Percentiles rank a stretch among this genome's conserved stretches.
These are phyloP conservation scores for Fraxinus baroniana DNA, from an alignment of 305 asterid genomes.

Conservation along the genomic window DNA sequence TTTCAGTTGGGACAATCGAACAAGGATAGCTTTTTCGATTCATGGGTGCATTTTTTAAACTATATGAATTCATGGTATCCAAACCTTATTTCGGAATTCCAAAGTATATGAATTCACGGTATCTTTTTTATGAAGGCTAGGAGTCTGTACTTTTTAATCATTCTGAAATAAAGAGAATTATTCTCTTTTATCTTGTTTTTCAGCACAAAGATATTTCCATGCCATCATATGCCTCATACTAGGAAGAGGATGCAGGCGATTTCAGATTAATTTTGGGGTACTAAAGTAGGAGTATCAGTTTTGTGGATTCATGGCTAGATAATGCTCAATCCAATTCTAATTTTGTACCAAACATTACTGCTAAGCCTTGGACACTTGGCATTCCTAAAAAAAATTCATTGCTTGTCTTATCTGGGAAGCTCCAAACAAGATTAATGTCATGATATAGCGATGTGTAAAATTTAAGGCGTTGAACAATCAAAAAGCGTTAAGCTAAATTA, in stretches of 20 bases:
- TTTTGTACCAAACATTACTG: not conserved
- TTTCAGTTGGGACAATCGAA: not conserved
- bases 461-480: not conserved
- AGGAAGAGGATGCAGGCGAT: not conserved
- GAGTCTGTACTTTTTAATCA: not conserved
- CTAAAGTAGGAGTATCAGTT: not conserved
- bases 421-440: not conserved
- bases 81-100: not conserved
- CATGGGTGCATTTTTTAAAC: not conserved
- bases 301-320: not conserved
- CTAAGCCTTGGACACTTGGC: not conserved
- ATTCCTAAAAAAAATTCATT: not conserved
- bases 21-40: not conserved
- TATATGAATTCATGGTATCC: not conserved
- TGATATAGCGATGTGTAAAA: not conserved
- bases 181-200: not conserved
- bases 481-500: not conserved
- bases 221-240: not conserved
- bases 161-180: not conserved
- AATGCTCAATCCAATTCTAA: not conserved
- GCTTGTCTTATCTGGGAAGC: not conserved
- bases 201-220: not conserved
- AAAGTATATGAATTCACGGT: not conserved
- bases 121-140: not conserved
- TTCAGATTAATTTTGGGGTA: not conserved